Evolutionary conservation across 352 stramenopile species (phyloP), one percentile per base, ranked within the genome.

Genomic region (Pythium brassicae): DNA sequence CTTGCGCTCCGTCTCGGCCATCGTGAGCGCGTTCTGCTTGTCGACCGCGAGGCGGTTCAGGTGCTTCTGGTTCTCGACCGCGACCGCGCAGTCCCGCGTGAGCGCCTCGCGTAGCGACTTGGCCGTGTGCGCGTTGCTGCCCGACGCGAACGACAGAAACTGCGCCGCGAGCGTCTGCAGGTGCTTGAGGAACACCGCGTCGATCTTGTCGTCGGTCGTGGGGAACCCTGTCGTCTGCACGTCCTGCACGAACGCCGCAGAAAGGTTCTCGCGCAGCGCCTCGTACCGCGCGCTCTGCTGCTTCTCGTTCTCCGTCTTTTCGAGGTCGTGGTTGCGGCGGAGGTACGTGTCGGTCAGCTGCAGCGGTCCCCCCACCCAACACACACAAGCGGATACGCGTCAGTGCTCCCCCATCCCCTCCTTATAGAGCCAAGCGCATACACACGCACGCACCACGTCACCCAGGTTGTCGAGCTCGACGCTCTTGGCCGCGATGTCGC

Each of bases 331-430:
- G 39, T 94, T 94, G 25, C 78, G 74, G 43, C 74, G 68, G 29
- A 89, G 55, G 47, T 89, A 92, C 35, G 85, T 68, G 52, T 89
- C 80, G 8, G 78, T 69, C 37, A 88, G 70, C 82, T 94, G 65
- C 20, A 46, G 20, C 6, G 4, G 34, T 19, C 12, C 25, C 11
- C 10, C 49, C 19, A 69, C 27, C 47, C n/a, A 50, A 55, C 19
- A 37, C 15, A 60, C 44, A 39, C 7, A 27, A n/a, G n/a, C n/a
- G n/a, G n/a, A n/a, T n/a, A n/a, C n/a, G n/a, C n/a, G n/a, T n/a
- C n/a, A n/a, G n/a, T n/a, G n/a, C n/a, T 45, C 14, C 11, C 35
- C n/a, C 23, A 15, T 17, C 2, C 23, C 15, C 61, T 47, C 3
- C 10, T 22, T 54, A 52, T 20, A 15, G 43, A n/a, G 52, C 20